Evolutionary conservation across 2,329 filamentous ascomycete species (phyloP), one percentile per base, ranked within the genome.

Genomic region (Tricladium varicosporioides): DNA sequence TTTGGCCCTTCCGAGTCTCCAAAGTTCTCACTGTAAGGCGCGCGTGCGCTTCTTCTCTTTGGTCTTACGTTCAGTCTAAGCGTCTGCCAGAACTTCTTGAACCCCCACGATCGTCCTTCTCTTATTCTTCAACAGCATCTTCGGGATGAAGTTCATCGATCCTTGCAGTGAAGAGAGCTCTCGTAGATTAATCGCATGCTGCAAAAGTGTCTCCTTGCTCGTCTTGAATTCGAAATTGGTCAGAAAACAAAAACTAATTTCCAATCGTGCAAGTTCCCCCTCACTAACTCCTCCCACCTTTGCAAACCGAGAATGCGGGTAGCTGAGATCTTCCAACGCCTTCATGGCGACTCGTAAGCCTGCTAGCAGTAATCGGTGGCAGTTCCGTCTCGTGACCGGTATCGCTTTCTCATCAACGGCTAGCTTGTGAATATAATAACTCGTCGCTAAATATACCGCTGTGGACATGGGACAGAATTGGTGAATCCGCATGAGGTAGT

Each of bases 401-500:
- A 97, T 87, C 19, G 88, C 83, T 63, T 84, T 84, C 69, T 95
- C 90, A 46, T 87, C 80, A 11, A 93, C 85, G 0, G 88, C 89
- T 44, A 97, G 79, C 19, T 88, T 85, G 69, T 93, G 87, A 63
- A 97, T 93, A 75, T 96, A 97, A 8, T 89, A 79, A 48, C 89
- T 92, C 4, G 92, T 88, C 1, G 93, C 91, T 22, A 99, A 85
- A 74, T 96, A 97, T 9, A 97, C 93, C 19, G 88, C 93, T 0
- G 92, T 92, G 60, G 90, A 95, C 83, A 96, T 92, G 2, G 94
- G 92, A 69, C 93, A 97, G 75, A 89, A 97, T 57, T 85, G 85
- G 74, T 97, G 92, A 57, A 97, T 83, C 14, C 93, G 89, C 67
- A 86, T 79, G 19, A 97, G 82, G 70, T 97, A 99, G 62, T 94